phyloP scores from a whole-genome alignment of 2,329 filamentous ascomycete species.

The Aspergillus fischeri region DNA sequence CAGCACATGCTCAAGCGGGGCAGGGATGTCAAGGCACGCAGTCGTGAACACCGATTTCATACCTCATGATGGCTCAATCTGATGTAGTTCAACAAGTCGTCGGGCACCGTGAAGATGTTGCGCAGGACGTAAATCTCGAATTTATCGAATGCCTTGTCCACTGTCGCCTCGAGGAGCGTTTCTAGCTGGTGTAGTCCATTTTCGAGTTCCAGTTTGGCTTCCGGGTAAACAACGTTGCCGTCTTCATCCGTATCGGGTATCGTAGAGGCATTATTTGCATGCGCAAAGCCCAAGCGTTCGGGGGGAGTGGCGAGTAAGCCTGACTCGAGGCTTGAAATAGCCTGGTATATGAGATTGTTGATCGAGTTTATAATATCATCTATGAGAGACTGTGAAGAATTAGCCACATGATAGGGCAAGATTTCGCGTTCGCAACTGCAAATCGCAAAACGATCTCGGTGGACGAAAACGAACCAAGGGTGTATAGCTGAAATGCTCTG shows the following conservation, averaged over 20 bases:
- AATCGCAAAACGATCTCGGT: neutral
- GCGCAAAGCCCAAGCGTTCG: constrained; percentile 72
- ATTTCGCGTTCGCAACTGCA: neutral
- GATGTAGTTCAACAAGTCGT: constrained; percentile 72
- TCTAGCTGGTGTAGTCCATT: constrained; percentile 82
- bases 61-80: constrained; percentile 81
- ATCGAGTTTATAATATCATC: constrained; percentile 98
- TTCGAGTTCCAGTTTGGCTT: constrained; percentile 70
- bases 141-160: constrained; percentile 80
- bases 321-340: constrained; percentile 80
- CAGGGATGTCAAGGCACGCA: neutral
- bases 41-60: constrained; percentile 7
- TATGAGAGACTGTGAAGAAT: constrained; percentile 66
- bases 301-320: constrained; percentile 73
- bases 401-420: constrained; percentile 10
- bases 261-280: constrained; percentile 44
- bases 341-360: constrained; percentile 88
- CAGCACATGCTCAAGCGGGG: neutral
- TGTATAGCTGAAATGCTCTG: constrained; percentile 93
- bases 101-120: constrained; percentile 72
- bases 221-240: constrained; percentile 43
- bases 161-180: constrained; percentile 73
- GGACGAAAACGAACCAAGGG: constrained; percentile 64
- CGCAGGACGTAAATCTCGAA: constrained; percentile 87
- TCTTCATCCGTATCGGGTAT: constrained; percentile 47